Conservation (phyloP, 148 eudicot species). For the Chenopodium berlandieri region DNA sequence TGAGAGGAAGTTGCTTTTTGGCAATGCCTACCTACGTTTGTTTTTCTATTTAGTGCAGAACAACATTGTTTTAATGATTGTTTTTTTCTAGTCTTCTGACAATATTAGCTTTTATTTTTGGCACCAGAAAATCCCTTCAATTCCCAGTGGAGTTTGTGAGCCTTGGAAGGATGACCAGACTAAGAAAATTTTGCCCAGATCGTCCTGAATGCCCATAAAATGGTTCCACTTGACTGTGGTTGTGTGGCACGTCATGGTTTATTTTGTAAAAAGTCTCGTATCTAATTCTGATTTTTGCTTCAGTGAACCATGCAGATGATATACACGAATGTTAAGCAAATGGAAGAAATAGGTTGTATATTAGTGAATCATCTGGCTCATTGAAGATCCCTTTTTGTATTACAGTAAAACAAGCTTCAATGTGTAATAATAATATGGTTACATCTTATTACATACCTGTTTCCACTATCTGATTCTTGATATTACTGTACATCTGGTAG, state of each 20-base stretch:
- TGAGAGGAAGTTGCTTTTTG: not conserved
- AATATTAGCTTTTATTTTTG: slow-evolving; percentile 5
- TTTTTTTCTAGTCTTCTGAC: not conserved
- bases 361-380: not conserved
- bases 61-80: not conserved
- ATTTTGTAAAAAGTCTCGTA: not conserved
- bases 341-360: not conserved
- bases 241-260: not conserved
- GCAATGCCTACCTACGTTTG: not conserved
- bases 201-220: not conserved
- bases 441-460: slow-evolving; percentile 8
- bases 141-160: not conserved
- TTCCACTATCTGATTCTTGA: slow-evolving; percentile 10
- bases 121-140: slow-evolving; percentile 23
- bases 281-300: not conserved
- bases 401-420: not conserved
- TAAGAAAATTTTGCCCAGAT: slow-evolving; percentile 24
- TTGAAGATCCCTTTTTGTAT: not conserved
- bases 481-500: slow-evolving; percentile 45
- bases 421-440: not conserved
- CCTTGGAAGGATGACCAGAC: slow-evolving; percentile 24
- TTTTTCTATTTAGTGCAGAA: not conserved
- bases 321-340: not conserved
- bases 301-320: not conserved
- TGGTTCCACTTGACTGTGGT: not conserved